These are phyloP conservation scores for Vigna angularis DNA, from an alignment of 306 rosid species.

Conservation along the genomic window DNA sequence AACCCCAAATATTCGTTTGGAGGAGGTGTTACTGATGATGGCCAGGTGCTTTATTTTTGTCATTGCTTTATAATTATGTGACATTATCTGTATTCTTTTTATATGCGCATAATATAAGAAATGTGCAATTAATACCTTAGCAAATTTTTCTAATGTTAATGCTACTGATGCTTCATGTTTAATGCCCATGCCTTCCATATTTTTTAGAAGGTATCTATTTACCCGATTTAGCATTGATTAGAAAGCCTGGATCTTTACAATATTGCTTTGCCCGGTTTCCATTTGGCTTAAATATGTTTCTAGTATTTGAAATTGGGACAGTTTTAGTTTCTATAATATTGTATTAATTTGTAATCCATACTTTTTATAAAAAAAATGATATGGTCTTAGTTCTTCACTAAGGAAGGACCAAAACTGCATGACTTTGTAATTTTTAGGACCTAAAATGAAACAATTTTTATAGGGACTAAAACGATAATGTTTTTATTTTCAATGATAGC, in stretches of 20 bases:
- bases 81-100: conserved; percentile 24
- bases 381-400: too few species aligned
- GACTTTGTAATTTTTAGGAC: too few species aligned
- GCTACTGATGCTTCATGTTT: conserved; percentile 13
- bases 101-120: conserved; percentile 27
- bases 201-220: background rate
- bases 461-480: too few species aligned
- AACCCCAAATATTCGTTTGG: conserved; percentile 75
- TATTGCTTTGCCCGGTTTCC: conserved; percentile 17
- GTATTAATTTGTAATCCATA: too few species aligned
- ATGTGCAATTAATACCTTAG: conserved; percentile 4
- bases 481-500: too few species aligned
- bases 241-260: conserved; percentile 31
- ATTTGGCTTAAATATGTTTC: conserved; percentile 14
- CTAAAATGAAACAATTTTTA: too few species aligned
- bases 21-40: conserved; percentile 78
- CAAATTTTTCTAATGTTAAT: conserved; percentile 20
- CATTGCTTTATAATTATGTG: conserved; percentile 30
- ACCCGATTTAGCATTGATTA: conserved; percentile 29
- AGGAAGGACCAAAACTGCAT: too few species aligned
- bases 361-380: too few species aligned
- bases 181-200: background rate
- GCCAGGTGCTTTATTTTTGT: conserved; percentile 64
- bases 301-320: background rate
- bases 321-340: background rate